phyloP scores from a whole-genome alignment of 306 rosid genomes.

The Dryas octopetala region DNA sequence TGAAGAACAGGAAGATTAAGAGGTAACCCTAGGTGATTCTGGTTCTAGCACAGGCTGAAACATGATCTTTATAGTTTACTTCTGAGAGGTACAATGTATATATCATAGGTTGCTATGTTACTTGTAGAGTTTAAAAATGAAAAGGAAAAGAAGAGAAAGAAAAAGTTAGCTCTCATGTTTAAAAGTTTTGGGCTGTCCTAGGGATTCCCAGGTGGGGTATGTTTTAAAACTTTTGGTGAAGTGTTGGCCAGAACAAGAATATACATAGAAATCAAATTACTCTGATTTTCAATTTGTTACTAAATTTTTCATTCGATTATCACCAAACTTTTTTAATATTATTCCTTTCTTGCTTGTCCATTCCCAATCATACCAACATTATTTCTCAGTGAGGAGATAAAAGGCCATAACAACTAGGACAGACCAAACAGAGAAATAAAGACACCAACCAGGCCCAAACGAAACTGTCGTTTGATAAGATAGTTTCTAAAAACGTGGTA shows the following conservation, averaged over 20 bases:
- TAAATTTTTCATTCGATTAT: neutral
- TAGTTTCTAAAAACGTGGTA: no score
- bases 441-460: no score
- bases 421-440: no score
- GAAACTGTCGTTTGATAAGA: no score
- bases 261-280: conserved; percentile 8
- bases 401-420: no score
- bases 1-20: conserved; percentile 36
- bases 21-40: conserved; percentile 25
- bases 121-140: conserved; percentile 21
- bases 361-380: no score
- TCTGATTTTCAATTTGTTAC: conserved; percentile 1
- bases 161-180: neutral
- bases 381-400: no score
- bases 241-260: conserved; percentile 7
- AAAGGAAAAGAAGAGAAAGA: neutral
- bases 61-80: conserved; percentile 12
- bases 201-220: neutral
- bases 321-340: no score
- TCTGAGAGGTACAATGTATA: conserved; percentile 46
- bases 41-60: conserved; percentile 22
- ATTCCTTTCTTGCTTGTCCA: no score
- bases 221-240: neutral
- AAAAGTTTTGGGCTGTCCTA: neutral
- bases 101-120: conserved; percentile 47